Evolutionary conservation across 2,329 filamentous ascomycete species (phyloP).

Genomic region (Talaromyces sp.): DNA sequence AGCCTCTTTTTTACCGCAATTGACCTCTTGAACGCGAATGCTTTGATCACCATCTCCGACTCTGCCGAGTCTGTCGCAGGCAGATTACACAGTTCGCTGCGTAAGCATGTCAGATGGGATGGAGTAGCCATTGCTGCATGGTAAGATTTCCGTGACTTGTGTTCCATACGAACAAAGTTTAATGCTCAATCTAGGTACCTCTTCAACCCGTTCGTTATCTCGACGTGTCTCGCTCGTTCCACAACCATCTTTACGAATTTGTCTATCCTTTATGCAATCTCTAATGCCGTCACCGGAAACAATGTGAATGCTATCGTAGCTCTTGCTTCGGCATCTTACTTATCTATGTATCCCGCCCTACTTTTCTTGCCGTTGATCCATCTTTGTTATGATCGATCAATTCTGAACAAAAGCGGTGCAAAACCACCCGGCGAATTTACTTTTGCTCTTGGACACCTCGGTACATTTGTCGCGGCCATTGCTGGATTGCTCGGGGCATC

Average conservation of each 20-base stretch:
- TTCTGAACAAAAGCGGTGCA: not conserved
- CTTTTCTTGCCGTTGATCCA: conserved; percentile 79
- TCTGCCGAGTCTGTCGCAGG: conserved; percentile 75
- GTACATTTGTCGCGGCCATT: conserved; percentile 55
- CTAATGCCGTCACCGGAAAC: conserved; percentile 72
- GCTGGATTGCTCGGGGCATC: conserved; percentile 67
- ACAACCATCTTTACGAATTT: conserved; percentile 86
- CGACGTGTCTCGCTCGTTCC: conserved; percentile 84
- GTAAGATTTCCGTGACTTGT: conserved; percentile 44
- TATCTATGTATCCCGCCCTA: conserved; percentile 87
- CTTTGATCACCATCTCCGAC: conserved; percentile 73
- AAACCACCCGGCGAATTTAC: conserved; percentile 28
- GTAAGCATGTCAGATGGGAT: conserved; percentile 71
- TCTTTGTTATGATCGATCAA: conserved; percentile 68
- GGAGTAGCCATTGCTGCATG: conserved; percentile 73
- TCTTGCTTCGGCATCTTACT: conserved; percentile 80
- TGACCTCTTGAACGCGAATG: conserved; percentile 78
- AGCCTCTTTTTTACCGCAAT: conserved; percentile 75
- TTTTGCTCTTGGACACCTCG: conserved; percentile 57
- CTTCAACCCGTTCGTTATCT: conserved; percentile 91
- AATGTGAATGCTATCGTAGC: conserved; percentile 76
- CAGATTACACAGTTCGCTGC: conserved; percentile 71
- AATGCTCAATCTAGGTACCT: conserved; percentile 62
- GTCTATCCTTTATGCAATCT: conserved; percentile 78
- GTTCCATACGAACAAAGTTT: not conserved